phyloP scores from a whole-genome alignment of 129 eudicot genomes.

The Daucus carota region DH1_v3.0 NC_030383.2:50198001-50198500 shows the following conservation, averaged over 20 bases:
- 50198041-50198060: constrained; percentile 78
- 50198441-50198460: constrained; percentile 82
- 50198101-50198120: constrained; percentile 97
- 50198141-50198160: constrained; percentile 87
- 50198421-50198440: constrained; percentile 86
- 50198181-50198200: constrained; percentile 61
- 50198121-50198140: constrained; percentile 79
- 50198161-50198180: constrained; percentile 93
- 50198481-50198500: constrained; percentile 94
- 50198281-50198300: constrained; percentile 90
- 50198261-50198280: constrained; percentile 86
- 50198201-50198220: constrained; percentile 78
- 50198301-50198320: constrained; percentile 91
- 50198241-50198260: constrained; percentile 91
- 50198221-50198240: constrained; percentile 90
- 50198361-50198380: constrained; percentile 88
- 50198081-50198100: constrained; percentile 98
- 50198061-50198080: constrained; percentile 71
- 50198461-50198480: constrained; percentile 90
- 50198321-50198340: constrained; percentile 85
- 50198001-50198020: constrained; percentile 91
- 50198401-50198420: constrained; percentile 86
- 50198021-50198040: constrained; percentile 91
- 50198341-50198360: constrained; percentile 95
- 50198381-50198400: constrained; percentile 90